Evolutionary conservation across 192 early-diverging fungal genomes (phyloP).

Genomic region (Paraglomus brasilianum): DNA sequence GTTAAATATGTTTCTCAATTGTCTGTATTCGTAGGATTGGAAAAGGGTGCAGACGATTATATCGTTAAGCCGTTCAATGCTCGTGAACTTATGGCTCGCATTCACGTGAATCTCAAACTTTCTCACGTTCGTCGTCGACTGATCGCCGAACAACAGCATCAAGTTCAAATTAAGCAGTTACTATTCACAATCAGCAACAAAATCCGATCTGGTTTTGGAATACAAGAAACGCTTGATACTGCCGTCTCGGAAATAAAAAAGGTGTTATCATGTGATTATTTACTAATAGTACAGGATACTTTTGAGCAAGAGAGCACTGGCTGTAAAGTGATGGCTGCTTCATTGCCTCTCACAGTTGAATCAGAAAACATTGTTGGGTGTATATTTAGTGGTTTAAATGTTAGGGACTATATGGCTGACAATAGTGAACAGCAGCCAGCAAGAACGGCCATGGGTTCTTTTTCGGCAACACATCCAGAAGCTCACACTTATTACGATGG

Average conservation of each 20-base stretch:
- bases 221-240: slow-evolving; percentile 35
- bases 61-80: slow-evolving; percentile 46
- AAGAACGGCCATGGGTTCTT: no score
- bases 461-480: no score
- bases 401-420: no score
- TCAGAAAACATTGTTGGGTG: no score
- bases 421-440: no score
- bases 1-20: no score
- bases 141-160: slow-evolving; percentile 38
- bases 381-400: no score
- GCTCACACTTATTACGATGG: no score
- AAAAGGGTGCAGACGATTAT: slow-evolving; percentile 58
- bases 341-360: no score
- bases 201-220: slow-evolving; percentile 36
- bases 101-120: slow-evolving; percentile 49
- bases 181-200: slow-evolving; percentile 36
- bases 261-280: slow-evolving; percentile 31
- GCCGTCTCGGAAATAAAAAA: slow-evolving; percentile 37
- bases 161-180: slow-evolving; percentile 39
- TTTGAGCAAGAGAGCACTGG: no score
- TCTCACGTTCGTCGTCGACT: slow-evolving; percentile 42
- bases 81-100: slow-evolving; percentile 53
- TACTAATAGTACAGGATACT: not conserved
- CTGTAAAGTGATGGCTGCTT: not conserved
- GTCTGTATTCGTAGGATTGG: slow-evolving; percentile 37